Evolutionary conservation across 495 filamentous ascomycete genomes (phyloP).

Genomic region (Penicillium lagena): DNA sequence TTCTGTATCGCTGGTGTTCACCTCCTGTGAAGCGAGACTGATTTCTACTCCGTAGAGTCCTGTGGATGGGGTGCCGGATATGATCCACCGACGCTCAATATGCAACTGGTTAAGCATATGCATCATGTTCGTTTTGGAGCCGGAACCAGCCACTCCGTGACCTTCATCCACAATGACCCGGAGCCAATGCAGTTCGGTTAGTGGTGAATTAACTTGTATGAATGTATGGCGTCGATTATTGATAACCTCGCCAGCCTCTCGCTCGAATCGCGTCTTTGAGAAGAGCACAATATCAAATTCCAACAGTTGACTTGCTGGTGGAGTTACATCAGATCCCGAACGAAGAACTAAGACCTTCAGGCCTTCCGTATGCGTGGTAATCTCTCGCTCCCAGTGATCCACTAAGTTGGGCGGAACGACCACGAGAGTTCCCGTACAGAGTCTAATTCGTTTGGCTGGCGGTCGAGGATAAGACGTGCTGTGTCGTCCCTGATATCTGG

Average conservation of each 20-base stretch:
- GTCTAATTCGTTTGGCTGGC: constrained; percentile 45
- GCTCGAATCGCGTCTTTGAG: constrained; percentile 66
- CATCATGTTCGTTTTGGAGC: constrained; percentile 57
- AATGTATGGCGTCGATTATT: constrained; percentile 25
- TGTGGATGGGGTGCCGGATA: constrained; percentile 83
- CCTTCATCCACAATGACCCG: constrained; percentile 90
- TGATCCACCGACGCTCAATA: constrained; percentile 76
- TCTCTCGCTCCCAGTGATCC: constrained; percentile 52
- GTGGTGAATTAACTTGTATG: constrained; percentile 43
- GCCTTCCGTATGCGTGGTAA: constrained; percentile 60
- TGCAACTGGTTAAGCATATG: constrained; percentile 60
- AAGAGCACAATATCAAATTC: constrained; percentile 76
- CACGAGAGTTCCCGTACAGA: constrained; percentile 60
- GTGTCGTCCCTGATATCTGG: constrained; percentile 35
- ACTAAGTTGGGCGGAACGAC: constrained; percentile 48
- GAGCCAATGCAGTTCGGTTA: constrained; percentile 72
- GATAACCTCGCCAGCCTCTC: constrained; percentile 38
- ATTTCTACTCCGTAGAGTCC: constrained; percentile 72
- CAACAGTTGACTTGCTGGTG: constrained; percentile 51
- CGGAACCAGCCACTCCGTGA: constrained; percentile 62
- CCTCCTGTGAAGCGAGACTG: constrained; percentile 47
- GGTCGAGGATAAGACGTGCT: constrained; percentile 32
- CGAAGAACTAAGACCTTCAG: constrained; percentile 59
- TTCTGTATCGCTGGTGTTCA: constrained; percentile 29
- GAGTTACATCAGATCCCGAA: constrained; percentile 45